Base-by-base conservation (phyloP, 306 rosid species). In the Lathyrus tuberosus region DNA sequence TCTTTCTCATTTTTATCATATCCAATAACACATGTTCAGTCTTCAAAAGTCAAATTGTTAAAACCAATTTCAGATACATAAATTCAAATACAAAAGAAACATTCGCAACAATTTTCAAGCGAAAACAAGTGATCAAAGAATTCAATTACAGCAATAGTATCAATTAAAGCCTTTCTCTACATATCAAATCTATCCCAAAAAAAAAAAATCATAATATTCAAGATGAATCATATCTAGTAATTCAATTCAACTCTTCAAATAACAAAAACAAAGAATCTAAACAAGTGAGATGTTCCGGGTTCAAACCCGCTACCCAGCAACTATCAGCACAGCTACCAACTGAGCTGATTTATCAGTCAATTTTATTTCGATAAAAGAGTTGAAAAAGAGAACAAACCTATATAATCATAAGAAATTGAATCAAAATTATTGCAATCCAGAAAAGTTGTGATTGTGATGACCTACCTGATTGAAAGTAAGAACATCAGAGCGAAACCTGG, bases 401-500 rank as follows among this genome's bases (percentile, higher is more conserved):
- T 9, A 18, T 9, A 51, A 4, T 52, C 30, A 52, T 20, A 22
- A 20, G 41, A 62, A 63, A 64, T 33, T 65, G 5, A 44, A n/a
- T 8, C 56, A 65, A 14, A 65, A 49, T n/a, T 11, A 15, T 16
- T 3, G 5, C 5, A 22, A 51, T 18, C 10, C 10, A 6, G 8
- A 13, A 67, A 62, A 16, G 5, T 28, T 42, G 64, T 37, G 62
- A 37, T 30, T 5, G 17, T 1, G 5, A 15, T 62, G 12, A 75
- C 92, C 94, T 86, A 75, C 96, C 96, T 86, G 94, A 72, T 56
- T 84, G 65, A 93, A 93, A 8, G 89, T 64, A 64, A 93, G 78
- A 16, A 88, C 86, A 73, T 86, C 96, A 40, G 98, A 90, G 26
- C 85, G 77, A 63, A 93, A 88, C 79, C 96, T 73, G 20, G 89